A percentile compares a stretch with the other conserved stretches of the same genome.
phyloP scores from a whole-genome alignment of 176 grass and related monocot species.

The Echinochloa phyllopogon region DNA sequence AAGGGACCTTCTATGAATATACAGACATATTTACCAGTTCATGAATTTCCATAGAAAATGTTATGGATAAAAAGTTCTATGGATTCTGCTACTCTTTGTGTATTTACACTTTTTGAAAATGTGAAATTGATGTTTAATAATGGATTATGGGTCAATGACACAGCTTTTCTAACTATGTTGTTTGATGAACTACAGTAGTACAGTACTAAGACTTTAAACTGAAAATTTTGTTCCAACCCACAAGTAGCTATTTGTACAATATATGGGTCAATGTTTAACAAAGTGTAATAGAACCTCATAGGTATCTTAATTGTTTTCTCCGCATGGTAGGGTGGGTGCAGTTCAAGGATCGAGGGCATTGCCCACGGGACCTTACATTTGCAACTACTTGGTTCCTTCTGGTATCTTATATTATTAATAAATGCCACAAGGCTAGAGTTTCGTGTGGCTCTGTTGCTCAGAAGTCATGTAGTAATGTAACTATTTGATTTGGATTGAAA shows the following conservation, averaged over 20 bases:
- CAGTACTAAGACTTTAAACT: background rate
- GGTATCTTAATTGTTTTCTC: background rate
- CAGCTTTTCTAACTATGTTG: slow-evolving; percentile 5
- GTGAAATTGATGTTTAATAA: background rate
- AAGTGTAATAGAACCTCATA: background rate
- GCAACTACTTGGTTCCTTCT: slow-evolving; percentile 5
- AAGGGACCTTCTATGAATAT: background rate
- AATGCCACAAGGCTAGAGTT: background rate
- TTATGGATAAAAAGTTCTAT: slow-evolving; percentile 14
- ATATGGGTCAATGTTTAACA: background rate
- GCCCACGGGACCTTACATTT: background rate
- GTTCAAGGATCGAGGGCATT: background rate
- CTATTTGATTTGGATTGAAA: slow-evolving; percentile 22
- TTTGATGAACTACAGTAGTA: slow-evolving; percentile 19
- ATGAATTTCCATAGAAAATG: background rate
- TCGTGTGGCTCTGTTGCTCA: background rate
- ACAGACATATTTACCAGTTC: background rate
- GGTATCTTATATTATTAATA: slow-evolving; percentile 13
- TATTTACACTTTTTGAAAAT: background rate
- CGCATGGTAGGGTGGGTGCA: background rate
- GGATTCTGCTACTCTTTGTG: slow-evolving; percentile 13
- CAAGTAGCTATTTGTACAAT: background rate
- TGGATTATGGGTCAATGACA: background rate
- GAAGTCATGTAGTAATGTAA: background rate
- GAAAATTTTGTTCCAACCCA: background rate